Evolutionary conservation across 805 yeast species (phyloP).

Genomic region (Lipomyces anomalus): DNA sequence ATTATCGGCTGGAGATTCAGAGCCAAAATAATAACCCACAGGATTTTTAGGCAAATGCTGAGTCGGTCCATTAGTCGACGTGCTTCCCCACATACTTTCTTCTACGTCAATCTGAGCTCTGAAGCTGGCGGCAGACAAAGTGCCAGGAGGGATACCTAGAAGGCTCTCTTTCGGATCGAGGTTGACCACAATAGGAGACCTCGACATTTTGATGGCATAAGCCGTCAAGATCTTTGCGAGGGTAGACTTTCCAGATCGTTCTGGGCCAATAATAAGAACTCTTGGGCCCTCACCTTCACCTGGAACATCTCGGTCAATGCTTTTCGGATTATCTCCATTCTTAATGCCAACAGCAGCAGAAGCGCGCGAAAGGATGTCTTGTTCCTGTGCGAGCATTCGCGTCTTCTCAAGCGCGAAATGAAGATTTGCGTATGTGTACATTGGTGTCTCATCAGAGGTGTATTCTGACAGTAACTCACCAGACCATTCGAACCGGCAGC

Average conservation of each 20-base stretch:
- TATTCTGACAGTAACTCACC: conserved; percentile 44
- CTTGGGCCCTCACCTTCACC: conserved; percentile 40
- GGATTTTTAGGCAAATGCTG: conserved; percentile 68
- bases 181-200: conserved; percentile 67
- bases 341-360: not conserved
- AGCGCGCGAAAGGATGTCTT: conserved; percentile 20
- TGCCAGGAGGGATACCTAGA: conserved; percentile 68
- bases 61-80: conserved; percentile 65
- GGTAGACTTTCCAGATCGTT: conserved; percentile 73
- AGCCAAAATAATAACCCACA: conserved; percentile 72
- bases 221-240: conserved; percentile 62
- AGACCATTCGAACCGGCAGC: conserved; percentile 53
- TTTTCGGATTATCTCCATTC: not conserved
- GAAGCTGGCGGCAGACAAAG: conserved; percentile 74
- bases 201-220: conserved; percentile 69
- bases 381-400: conserved; percentile 31
- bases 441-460: conserved; percentile 63
- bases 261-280: conserved; percentile 70
- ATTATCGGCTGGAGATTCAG: conserved; percentile 54
- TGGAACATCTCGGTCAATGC: not conserved
- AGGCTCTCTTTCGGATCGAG: conserved; percentile 70
- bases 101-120: conserved; percentile 77
- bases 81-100: conserved; percentile 66
- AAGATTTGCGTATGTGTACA: conserved; percentile 58
- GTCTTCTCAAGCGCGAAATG: conserved; percentile 69